Conservation (phyloP, 2,329 filamentous ascomycete species). For the Exophiala xenobiotica region DNA sequence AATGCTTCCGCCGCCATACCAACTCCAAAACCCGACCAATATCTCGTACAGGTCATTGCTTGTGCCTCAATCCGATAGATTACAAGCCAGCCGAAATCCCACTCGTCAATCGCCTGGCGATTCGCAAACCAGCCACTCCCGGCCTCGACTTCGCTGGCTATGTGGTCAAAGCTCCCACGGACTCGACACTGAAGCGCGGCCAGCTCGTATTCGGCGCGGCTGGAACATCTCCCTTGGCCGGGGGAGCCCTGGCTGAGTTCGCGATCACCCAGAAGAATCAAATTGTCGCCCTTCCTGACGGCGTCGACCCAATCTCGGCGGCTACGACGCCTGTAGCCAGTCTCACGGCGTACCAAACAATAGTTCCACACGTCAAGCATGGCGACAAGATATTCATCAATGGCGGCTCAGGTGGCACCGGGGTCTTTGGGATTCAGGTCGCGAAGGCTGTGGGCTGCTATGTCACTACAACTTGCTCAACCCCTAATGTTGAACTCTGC, state of each 20-base stretch:
- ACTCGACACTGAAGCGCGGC: slow-evolving; percentile 37
- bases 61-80: slow-evolving; percentile 63
- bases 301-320: slow-evolving; percentile 43
- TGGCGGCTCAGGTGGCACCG: slow-evolving; percentile 63
- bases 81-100: slow-evolving; percentile 60
- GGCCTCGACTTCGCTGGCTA: slow-evolving; percentile 53
- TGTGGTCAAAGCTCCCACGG: slow-evolving; percentile 39
- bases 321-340: slow-evolving; percentile 47
- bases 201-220: slow-evolving; percentile 48
- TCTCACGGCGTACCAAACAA: slow-evolving; percentile 49
- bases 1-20: slow-evolving; percentile 45
- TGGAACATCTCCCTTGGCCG: slow-evolving; percentile 32
- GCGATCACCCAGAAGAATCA: slow-evolving; percentile 36
- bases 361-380: slow-evolving; percentile 46
- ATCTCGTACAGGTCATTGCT: slow-evolving; percentile 57
- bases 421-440: slow-evolving; percentile 62
- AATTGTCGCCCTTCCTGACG: slow-evolving; percentile 44
- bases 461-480: slow-evolving; percentile 56
- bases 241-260: slow-evolving; percentile 48
- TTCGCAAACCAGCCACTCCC: slow-evolving; percentile 48
- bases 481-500: slow-evolving; percentile 57
- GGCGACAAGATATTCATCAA: slow-evolving; percentile 64
- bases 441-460: slow-evolving; percentile 60
- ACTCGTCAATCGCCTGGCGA: slow-evolving; percentile 40
- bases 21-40: slow-evolving; percentile 32